phyloP scores from a whole-genome alignment of 345 rosid species.

The Rhodamnia argentea region DNA sequence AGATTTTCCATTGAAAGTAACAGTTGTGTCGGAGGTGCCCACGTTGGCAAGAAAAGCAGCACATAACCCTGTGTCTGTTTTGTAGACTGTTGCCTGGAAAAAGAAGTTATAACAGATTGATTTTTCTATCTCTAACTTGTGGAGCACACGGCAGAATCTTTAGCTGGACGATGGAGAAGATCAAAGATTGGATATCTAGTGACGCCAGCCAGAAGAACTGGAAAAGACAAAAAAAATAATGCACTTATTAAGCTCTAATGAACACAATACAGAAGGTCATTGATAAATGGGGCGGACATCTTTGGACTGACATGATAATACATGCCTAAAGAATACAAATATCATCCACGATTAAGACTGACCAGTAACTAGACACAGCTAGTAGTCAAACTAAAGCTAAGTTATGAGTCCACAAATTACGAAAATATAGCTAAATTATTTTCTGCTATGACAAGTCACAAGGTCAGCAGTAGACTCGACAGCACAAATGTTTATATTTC shows the following conservation, averaged over 20 bases:
- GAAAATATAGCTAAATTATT: neutral
- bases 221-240: neutral
- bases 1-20: conserved; percentile 57
- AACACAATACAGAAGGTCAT: neutral
- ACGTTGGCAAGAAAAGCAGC: conserved; percentile 84
- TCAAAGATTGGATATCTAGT: neutral
- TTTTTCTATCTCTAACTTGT: neutral
- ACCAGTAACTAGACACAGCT: neutral
- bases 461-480: neutral
- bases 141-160: neutral
- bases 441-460: neutral
- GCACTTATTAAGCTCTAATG: neutral
- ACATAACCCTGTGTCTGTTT: conserved; percentile 54
- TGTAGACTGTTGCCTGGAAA: conserved; percentile 67
- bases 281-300: neutral
- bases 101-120: neutral
- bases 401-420: neutral
- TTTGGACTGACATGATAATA: neutral
- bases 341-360: neutral
- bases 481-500: neutral
- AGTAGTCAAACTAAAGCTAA: neutral
- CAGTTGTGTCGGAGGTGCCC: conserved; percentile 54
- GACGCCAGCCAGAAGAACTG: neutral
- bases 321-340: neutral
- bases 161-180: neutral